A percentile compares a stretch with the other conserved stretches of the same genome.
Conservation (phyloP, 1,284 basidiomycete species). For the Peniophora sp. region DNA sequence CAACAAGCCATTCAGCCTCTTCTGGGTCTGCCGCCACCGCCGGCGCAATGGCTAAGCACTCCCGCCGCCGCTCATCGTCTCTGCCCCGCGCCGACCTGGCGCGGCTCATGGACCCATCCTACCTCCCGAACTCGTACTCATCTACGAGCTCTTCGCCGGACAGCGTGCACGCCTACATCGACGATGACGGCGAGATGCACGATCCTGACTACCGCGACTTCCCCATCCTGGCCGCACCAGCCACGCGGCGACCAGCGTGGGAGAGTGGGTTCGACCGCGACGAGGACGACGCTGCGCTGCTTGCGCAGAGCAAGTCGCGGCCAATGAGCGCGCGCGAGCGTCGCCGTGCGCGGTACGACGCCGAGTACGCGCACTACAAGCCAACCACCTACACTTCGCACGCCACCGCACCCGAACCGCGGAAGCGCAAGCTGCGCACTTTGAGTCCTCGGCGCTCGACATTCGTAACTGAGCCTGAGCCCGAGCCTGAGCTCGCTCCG, state of each 20-base stretch:
- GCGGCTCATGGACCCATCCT: conserved; percentile 56
- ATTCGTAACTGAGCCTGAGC: not conserved
- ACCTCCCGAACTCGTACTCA: conserved; percentile 33
- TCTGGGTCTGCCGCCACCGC: too few species aligned
- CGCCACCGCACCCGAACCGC: conserved; percentile 24
- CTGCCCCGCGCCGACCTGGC: conserved; percentile 36
- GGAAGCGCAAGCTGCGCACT: conserved; percentile 9
- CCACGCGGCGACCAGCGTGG: conserved; percentile 24
- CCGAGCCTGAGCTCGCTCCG: conserved; percentile 14
- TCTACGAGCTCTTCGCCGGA: conserved; percentile 25
- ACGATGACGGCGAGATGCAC: conserved; percentile 53
- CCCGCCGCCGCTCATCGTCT: conserved; percentile 2
- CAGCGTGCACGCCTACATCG: conserved; percentile 41
- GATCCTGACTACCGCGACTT: conserved; percentile 65
- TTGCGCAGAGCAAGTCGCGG: conserved; percentile 4
- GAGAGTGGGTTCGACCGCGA: conserved; percentile 21
- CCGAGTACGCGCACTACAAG: conserved; percentile 11
- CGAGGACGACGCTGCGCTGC: conserved; percentile 19
- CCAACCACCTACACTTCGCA: conserved; percentile 15
- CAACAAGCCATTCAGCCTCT: too few species aligned
- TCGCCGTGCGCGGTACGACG: conserved; percentile 14
- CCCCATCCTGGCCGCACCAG: conserved; percentile 29
- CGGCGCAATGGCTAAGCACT: not conserved
- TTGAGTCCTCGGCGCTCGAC: conserved; percentile 7
- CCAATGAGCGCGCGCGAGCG: conserved; percentile 11